Base-by-base conservation (phyloP, 2,329 filamentous ascomycete species). In the Emydomyces testavorans region DNA sequence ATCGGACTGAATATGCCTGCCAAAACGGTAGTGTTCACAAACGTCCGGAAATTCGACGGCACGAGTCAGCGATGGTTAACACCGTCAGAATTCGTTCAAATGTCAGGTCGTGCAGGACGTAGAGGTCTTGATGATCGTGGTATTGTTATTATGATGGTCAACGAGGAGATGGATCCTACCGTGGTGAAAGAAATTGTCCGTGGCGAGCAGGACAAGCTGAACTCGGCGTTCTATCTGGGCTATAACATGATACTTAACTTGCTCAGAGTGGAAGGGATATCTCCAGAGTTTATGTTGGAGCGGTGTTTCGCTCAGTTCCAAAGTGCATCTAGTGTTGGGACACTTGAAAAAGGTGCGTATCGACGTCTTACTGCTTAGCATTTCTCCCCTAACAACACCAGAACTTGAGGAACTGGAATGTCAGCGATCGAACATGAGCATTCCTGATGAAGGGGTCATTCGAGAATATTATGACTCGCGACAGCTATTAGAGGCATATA, bases 141-240 rank as follows among this genome's bases (percentile, higher is more conserved):
- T 76, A 93, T 96, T 57, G 92, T 98, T 57, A 96, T 98, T 64
- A 96, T 98, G 87, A 96, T 98, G 90, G 85, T 98, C 53, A 84
- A 93, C 61, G 85, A 93, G 65, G 87, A 92, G 69, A 90, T 98
- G 71, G 92, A 98, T 60, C 92, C 92, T 1, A 80, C 86, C 1
- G 81, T 83, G n/a, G 90, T 92, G 35, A 94, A 94, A 67, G 82
- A 85, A 54, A 95, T 98, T 57, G 92, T 98, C 10, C 87, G 92
- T 46, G 92, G 92, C 56, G 85, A 95, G 61, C 92, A 98, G 65
- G 93, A 98, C 65, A 88, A 89, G 56, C 80, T 98, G 24, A 96
- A 96, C 68, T 96, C 92, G 2, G 92, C 92, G 1, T 98, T 98
- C 69, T 86, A 98, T 63, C 76, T 98, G 13, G 89, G 92, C 26